Base-by-base conservation (phyloP, 345 rosid genomes). In the Nasturtium officinale region DNA sequence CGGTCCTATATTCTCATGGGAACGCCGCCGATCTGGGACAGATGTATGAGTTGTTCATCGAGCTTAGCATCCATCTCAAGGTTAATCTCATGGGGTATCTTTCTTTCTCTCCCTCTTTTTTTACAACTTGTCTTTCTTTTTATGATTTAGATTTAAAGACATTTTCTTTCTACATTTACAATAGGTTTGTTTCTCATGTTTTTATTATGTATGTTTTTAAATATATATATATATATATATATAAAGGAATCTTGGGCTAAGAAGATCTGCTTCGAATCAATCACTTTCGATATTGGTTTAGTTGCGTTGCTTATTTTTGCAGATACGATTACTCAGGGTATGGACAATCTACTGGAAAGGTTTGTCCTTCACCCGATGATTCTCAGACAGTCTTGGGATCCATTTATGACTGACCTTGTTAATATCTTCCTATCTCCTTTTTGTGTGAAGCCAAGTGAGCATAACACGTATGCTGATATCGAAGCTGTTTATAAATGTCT, bases 11-110 rank as follows among this genome's bases (percentile, higher is more conserved):
- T 81, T 94, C 97, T 15, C 98, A 94, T 74, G 97, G 99, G 1
- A 95, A 95, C 88, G 99, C 97, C 38, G 96, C 97, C 86, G 97
- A 91, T 87, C 87, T 95, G 82, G 97, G 99, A 23, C 96, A 95
- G 93, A 88, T 95, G 95, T 95, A 95, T 78, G 96, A 95, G 88
- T 96, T 95, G 72, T 91, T 95, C 91, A 79, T 95, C 73, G 88
- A 95, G 77, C 83, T 91, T 67, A 90, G 96, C 86, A 86, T 91
- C 85, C 95, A 89, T 65, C 80, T 95, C 82, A 82, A 93, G 67
- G 90, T 95, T 75, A 91, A 95, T 87, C 89, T 95, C 75, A 83
- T 95, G 89, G 97, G 99, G 98, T 91, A 55, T 65, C 6, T 64
- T 11, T 48, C 69, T 46, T 5, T 64, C 68, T 16, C 32, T 59